Percentiles rank a stretch among this genome's conserved stretches.
Conservation (phyloP, 306 rosid species). For the Gillenia trifoliata region DNA sequence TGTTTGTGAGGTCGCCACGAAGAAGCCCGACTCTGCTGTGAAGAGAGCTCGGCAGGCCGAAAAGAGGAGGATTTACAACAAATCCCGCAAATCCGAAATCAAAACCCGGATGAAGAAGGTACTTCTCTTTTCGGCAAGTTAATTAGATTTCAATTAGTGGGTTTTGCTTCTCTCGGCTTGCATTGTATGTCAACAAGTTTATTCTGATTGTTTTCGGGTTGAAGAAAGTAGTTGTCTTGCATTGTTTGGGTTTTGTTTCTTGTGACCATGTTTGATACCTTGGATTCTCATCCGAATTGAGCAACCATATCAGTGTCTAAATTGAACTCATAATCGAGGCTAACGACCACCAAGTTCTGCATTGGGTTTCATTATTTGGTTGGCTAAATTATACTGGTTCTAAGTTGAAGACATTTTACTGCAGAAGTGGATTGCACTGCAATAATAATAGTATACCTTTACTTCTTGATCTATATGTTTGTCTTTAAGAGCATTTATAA, state of each 20-base stretch:
- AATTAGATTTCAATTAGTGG: background rate
- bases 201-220: background rate
- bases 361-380: background rate
- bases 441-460: background rate
- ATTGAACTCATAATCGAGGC: background rate
- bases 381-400: background rate
- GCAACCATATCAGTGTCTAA: background rate
- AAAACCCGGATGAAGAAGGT: slow-evolving; percentile 89
- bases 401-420: background rate
- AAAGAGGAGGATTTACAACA: slow-evolving; percentile 78
- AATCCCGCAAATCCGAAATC: slow-evolving; percentile 71
- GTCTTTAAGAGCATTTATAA: background rate
- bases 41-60: slow-evolving; percentile 90
- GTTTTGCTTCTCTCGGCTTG: background rate
- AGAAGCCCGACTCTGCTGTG: slow-evolving; percentile 74
- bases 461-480: background rate
- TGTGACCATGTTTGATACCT: background rate
- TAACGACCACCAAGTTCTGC: background rate
- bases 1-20: slow-evolving; percentile 71
- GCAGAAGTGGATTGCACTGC: background rate
- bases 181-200: background rate
- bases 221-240: background rate
- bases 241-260: background rate
- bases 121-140: background rate
- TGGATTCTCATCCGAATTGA: background rate